Evolutionary conservation across 139 green algal genomes (phyloP).

Genomic region (Zygnema cylindricum): DNA sequence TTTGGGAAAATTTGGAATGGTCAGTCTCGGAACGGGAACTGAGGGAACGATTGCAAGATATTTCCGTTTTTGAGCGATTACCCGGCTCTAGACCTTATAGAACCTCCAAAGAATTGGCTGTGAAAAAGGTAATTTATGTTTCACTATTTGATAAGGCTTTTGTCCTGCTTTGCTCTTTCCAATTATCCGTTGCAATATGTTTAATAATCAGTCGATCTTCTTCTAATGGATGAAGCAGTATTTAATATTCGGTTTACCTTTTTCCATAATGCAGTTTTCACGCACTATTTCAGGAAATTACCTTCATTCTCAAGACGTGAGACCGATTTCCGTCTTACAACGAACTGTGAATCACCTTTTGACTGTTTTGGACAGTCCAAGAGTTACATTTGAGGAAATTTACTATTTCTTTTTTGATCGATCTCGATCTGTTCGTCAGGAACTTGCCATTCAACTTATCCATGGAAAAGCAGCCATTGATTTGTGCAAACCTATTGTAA

Average conservation of each 20-base stretch:
- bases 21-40: background rate
- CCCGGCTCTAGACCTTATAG: background rate
- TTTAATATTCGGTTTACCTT: constrained; percentile 10
- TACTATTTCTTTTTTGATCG: constrained; percentile 19
- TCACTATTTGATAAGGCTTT: background rate
- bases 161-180: too few species aligned
- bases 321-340: background rate
- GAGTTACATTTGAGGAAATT: background rate
- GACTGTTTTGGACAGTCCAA: background rate
- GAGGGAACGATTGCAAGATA: constrained; percentile 13
- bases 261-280: constrained; percentile 15
- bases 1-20: too few species aligned
- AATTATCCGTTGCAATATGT: background rate
- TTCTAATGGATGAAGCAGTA: background rate
- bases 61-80: constrained; percentile 10
- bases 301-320: background rate
- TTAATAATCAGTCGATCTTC: background rate
- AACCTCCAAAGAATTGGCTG: background rate
- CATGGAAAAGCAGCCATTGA: background rate
- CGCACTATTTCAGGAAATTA: background rate
- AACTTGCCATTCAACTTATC: constrained; percentile 6
- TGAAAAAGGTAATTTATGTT: constrained; percentile 5
- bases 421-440: constrained; percentile 1
- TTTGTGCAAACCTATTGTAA: constrained; percentile 6
- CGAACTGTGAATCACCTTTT: background rate